These are phyloP conservation scores for Xylaria sp. DNA, from an alignment of 2,329 filamentous ascomycete species.

Conservation along the genomic window DNA sequence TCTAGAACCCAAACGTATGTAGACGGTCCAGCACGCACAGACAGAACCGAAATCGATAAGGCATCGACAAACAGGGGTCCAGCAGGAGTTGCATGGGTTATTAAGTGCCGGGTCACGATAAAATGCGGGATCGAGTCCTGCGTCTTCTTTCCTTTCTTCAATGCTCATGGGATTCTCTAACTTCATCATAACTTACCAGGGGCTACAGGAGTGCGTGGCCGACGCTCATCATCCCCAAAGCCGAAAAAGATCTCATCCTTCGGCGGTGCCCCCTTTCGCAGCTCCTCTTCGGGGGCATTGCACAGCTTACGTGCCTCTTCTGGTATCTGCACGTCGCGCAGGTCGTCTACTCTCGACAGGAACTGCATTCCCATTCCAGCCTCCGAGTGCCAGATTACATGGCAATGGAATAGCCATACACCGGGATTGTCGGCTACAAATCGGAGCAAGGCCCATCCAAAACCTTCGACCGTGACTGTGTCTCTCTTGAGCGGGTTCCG, in stretches of 20 bases:
- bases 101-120: not conserved
- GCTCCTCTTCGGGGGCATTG: constrained; percentile 53
- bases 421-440: constrained; percentile 64
- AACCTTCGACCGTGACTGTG: constrained; percentile 57
- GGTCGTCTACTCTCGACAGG: constrained; percentile 59
- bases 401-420: constrained; percentile 56
- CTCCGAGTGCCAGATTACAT: constrained; percentile 55
- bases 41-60: not conserved
- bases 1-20: no score
- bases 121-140: not conserved
- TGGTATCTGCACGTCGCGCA: constrained; percentile 58
- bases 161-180: not conserved
- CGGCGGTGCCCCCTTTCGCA: constrained; percentile 61
- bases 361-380: constrained; percentile 56
- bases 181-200: not conserved
- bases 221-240: constrained; percentile 39
- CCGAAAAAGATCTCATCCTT: constrained; percentile 61
- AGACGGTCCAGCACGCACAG: no score
- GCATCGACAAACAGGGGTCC: not conserved
- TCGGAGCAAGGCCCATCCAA: constrained; percentile 61
- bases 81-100: not conserved
- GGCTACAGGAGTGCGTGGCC: not conserved
- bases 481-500: constrained; percentile 62
- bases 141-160: not conserved
- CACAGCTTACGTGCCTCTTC: constrained; percentile 60